Base-by-base conservation (phyloP, 192 early-diverging fungal species). In the Coemansia reversa region DNA sequence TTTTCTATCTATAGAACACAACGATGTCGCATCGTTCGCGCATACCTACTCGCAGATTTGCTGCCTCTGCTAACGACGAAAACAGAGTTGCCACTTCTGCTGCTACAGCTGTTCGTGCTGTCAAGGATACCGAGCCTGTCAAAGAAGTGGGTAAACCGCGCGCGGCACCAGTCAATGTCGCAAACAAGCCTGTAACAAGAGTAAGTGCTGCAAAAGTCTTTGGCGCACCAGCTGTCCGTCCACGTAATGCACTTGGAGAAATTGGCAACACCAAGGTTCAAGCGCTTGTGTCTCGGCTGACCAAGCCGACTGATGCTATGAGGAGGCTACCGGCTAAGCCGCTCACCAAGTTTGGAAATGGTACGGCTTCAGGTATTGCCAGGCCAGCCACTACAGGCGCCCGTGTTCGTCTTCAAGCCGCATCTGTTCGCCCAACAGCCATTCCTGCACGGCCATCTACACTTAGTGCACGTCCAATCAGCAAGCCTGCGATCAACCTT, bases 21-120 rank as follows among this genome's bases (percentile, higher is more conserved):
- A 68, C 71, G 3, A 73, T 79, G 66, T 51, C 70, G 19, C 28
- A 69, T 45, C 70, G 76, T 25, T 69, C 70, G 55, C 78, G 78
- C 33, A 81, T 81, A 22, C 78, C 78, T 3, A 61, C 65, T 16
- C 78, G 73, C 48, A 52, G 65, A 23, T n/a, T 62, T 1, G 63
- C 24, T 8, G 64, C 72, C 8, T 66, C 54, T 14, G 60, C 66
- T 47, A 68, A 50, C 9, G 73, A 81, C 51, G 78, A 81, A 35
- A 81, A 81, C 73, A 75, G 63, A 11, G 61, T 74, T n/a, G 66
- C 35, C 35, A 39, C n/a, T n/a, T n/a, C 53, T 5, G 32, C 62
- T 1, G 32, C 29, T 0, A 16, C 27, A 19, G 60, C 63, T 22
- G 51, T 50, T 9, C 67, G 62, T 19, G 55, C 39, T n/a, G 59